Conservation (phyloP, 768 basidiomycete genomes). For the Thelephora aurantiotincta region DNA sequence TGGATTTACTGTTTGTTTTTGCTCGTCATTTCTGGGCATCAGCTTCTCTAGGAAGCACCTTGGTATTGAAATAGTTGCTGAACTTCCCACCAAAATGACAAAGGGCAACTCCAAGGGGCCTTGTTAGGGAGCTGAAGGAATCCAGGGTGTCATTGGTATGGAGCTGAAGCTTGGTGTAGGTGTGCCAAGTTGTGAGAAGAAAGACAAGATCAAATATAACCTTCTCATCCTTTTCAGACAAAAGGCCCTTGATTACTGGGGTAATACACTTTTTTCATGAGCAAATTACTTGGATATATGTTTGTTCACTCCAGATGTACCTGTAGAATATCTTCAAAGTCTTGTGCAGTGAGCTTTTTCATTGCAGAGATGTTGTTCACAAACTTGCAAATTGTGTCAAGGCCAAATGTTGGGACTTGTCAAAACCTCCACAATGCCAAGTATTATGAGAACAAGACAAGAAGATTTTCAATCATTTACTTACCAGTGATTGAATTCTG, state of each 20-base stretch:
- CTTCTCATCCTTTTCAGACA: conserved; percentile 14
- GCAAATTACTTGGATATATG: neutral
- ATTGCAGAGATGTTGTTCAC: conserved; percentile 11
- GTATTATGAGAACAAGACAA: neutral
- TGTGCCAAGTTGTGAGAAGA: conserved; percentile 22
- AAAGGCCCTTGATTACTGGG: conserved; percentile 25
- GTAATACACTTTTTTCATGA: conserved; percentile 18
- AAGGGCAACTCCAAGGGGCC: no score
- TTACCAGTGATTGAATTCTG: conserved; percentile 6
- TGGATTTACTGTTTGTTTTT: no score
- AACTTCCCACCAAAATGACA: no score
- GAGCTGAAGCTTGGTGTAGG: conserved; percentile 23
- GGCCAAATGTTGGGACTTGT: no score
- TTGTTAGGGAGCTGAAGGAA: no score
- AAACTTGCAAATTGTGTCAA: conserved; percentile 12
- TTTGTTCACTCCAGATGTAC: conserved; percentile 3
- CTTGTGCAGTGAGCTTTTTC: conserved; percentile 16
- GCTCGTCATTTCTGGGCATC: no score
- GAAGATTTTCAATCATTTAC: neutral
- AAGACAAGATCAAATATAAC: conserved; percentile 2
- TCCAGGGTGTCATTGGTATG: conserved; percentile 22
- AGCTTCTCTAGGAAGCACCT: no score
- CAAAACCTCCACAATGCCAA: no score
- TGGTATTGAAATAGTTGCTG: no score
- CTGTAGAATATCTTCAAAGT: no score